phyloP scores from a whole-genome alignment of 495 filamentous ascomycete genomes.

The Patellaria atrata region DNA sequence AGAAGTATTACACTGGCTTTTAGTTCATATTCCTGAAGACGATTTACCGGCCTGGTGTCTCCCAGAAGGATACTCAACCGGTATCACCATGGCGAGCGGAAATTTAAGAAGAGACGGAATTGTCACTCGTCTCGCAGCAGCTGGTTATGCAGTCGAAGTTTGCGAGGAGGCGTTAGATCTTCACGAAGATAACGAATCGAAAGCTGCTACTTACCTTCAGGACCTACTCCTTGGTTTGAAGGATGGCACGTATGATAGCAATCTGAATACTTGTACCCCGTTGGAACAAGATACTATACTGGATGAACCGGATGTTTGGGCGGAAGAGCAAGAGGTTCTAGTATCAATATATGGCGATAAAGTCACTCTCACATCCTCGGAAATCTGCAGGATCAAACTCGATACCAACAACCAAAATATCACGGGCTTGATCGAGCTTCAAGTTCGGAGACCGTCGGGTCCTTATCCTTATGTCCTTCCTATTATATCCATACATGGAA shows the following conservation, averaged over 20 bases:
- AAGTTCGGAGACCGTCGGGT: constrained; percentile 37
- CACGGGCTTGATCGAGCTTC: constrained; percentile 30
- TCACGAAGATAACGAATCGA: constrained; percentile 55
- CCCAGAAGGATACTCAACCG: constrained; percentile 78
- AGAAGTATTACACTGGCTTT: constrained; percentile 81
- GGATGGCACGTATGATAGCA: constrained; percentile 11
- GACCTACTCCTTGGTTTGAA: constrained; percentile 38
- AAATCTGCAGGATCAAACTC: constrained; percentile 49
- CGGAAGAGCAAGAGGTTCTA: constrained; percentile 66
- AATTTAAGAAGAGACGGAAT: constrained; percentile 65
- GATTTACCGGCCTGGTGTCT: constrained; percentile 81
- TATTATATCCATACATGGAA: constrained; percentile 52
- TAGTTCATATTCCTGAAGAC: constrained; percentile 94
- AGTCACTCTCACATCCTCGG: constrained; percentile 39
- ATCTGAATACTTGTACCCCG: too few species aligned
- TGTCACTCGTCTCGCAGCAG: constrained; percentile 65
- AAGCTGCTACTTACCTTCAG: constrained; percentile 66
- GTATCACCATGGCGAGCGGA: constrained; percentile 65
- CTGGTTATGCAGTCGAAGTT: constrained; percentile 73
- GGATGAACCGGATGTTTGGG: constrained; percentile 47
- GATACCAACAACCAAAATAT: constrained; percentile 26
- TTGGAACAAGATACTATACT: background rate
- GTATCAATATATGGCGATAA: constrained; percentile 65
- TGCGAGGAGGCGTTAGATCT: constrained; percentile 60
- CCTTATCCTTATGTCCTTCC: constrained; percentile 64